A percentile compares a stretch with the other conserved stretches of the same genome.
These are phyloP conservation scores for Candida cerambycidarum DNA, from an alignment of 805 yeast species.

Conservation along the genomic window DNA sequence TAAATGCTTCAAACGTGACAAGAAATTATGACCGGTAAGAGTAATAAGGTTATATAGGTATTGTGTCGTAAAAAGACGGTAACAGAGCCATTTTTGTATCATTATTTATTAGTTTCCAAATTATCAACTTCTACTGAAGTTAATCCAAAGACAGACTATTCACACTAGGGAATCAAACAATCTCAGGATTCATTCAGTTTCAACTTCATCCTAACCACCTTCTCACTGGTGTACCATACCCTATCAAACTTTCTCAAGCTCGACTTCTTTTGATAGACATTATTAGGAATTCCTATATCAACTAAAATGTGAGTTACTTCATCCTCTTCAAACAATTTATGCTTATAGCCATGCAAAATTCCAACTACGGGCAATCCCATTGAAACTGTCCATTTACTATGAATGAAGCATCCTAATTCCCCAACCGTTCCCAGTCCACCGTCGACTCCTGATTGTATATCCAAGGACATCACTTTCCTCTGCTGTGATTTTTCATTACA, in stretches of 20 bases:
- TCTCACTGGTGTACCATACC: constrained; percentile 44
- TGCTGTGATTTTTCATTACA: constrained; percentile 46
- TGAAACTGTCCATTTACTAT: constrained; percentile 61
- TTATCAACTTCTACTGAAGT: too few relatives aligned
- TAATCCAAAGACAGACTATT: too few relatives aligned
- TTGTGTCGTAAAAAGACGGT: too few relatives aligned
- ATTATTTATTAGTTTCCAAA: too few relatives aligned
- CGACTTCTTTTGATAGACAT: constrained; percentile 43
- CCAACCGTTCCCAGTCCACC: constrained; percentile 68
- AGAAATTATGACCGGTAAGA: too few relatives aligned
- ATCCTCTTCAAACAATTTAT: constrained; percentile 46
- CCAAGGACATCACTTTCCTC: constrained; percentile 61
- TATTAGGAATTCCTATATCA: constrained; percentile 70
- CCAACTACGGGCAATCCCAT: constrained; percentile 74
- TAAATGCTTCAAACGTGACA: too few relatives aligned
- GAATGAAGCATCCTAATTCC: constrained; percentile 30
- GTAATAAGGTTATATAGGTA: too few relatives aligned
- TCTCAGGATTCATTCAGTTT: too few relatives aligned
- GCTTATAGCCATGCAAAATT: constrained; percentile 56
- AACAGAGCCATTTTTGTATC: too few relatives aligned
- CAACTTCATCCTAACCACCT: constrained; percentile 18
- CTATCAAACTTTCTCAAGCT: constrained; percentile 45
- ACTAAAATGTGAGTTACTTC: constrained; percentile 59
- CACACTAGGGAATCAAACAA: too few relatives aligned
- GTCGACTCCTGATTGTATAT: constrained; percentile 80